Evolutionary conservation across 176 grass and related monocot species (phyloP).

Genomic region (Microstegium vimineum): DNA sequence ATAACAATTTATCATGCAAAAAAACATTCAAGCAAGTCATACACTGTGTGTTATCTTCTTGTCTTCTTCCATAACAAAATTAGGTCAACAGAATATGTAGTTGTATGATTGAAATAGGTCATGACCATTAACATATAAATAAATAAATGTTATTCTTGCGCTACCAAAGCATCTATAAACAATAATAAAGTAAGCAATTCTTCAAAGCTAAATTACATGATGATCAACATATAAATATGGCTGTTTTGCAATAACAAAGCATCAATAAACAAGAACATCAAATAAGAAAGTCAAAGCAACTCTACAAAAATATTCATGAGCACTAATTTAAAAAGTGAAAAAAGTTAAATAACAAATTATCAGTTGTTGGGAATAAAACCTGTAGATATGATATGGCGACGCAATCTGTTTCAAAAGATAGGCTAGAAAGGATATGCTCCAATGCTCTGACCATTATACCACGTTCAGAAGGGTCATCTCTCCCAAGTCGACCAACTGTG

Average conservation of each 20-base stretch:
- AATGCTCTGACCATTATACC: slow-evolving; percentile 98
- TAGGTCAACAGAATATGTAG: background rate
- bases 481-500: slow-evolving; percentile 84
- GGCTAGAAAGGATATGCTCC: slow-evolving; percentile 73
- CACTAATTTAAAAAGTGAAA: background rate
- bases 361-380: slow-evolving; percentile 37
- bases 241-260: background rate
- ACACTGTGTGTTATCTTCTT: background rate
- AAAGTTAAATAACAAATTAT: background rate
- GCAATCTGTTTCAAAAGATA: slow-evolving; percentile 46
- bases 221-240: background rate
- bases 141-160: background rate
- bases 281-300: slow-evolving; percentile 16
- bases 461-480: slow-evolving; percentile 75
- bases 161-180: background rate
- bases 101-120: background rate
- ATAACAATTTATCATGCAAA: background rate
- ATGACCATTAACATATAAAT: background rate
- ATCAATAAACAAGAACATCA: background rate
- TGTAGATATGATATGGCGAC: slow-evolving; percentile 83
- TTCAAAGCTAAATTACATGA: background rate
- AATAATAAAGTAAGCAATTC: background rate
- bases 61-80: slow-evolving; percentile 7
- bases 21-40: background rate
- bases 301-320: background rate